These are phyloP conservation scores for Takashimella koratensis DNA, from an alignment of 1,284 basidiomycete species.

Conservation along the genomic window DNA sequence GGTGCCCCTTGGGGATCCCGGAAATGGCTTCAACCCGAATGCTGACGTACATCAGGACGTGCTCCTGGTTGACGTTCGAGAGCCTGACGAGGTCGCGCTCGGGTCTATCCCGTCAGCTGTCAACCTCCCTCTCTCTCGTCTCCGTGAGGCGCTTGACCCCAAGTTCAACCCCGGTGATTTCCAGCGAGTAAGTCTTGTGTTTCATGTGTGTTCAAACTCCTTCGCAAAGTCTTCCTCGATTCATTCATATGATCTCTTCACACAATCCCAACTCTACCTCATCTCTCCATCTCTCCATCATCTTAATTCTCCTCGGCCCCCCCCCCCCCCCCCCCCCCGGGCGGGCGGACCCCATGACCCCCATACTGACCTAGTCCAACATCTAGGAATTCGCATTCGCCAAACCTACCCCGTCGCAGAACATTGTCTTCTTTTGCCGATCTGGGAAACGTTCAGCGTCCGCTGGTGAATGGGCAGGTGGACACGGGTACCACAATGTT, in stretches of 20 bases:
- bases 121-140: conserved; percentile 80
- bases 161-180: conserved; percentile 59
- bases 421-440: conserved; percentile 90
- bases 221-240: not conserved
- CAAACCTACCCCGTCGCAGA: conserved; percentile 71
- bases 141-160: conserved; percentile 64
- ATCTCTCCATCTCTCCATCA: no score
- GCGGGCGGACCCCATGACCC: not conserved
- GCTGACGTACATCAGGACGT: conserved; percentile 69
- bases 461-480: conserved; percentile 77
- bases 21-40: no score
- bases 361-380: not conserved
- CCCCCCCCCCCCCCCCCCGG: not conserved
- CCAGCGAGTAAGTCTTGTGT: conserved; percentile 49
- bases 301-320: no score
- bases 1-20: no score
- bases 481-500: conserved; percentile 80
- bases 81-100: conserved; percentile 86
- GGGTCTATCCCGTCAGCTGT: conserved; percentile 95
- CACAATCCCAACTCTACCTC: no score
- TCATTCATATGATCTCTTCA: no score
- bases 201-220: not conserved
- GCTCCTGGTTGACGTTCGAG: conserved; percentile 89
- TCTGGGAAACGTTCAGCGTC: conserved; percentile 80
- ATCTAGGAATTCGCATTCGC: conserved; percentile 67